phyloP scores from a whole-genome alignment of 345 rosid genomes.

The Eucalyptus cladocalyx region DNA sequence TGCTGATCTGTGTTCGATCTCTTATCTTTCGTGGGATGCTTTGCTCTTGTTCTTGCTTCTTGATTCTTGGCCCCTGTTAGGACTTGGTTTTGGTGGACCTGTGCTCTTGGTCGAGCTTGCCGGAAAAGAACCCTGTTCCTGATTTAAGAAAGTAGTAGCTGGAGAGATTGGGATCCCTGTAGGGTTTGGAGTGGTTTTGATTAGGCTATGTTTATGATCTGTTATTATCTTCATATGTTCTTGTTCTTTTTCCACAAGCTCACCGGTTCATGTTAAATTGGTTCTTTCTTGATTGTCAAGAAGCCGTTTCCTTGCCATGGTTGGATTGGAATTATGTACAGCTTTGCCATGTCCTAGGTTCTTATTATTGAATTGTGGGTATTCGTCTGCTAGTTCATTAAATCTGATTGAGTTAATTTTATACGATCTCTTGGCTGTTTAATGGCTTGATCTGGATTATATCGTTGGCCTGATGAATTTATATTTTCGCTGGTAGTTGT shows the following conservation, averaged over 20 bases:
- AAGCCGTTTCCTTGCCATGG: not conserved
- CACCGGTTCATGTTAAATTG: not conserved
- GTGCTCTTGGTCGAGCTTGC: not conserved
- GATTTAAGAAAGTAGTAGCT: not conserved
- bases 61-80: not conserved
- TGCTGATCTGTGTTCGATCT: not conserved
- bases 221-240: not conserved
- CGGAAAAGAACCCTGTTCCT: not conserved
- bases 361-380: not conserved
- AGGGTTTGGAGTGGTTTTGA: not conserved
- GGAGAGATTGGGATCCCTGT: not conserved
- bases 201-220: not conserved
- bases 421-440: not conserved
- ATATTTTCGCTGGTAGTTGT: not conserved
- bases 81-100: not conserved
- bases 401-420: not conserved
- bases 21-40: not conserved
- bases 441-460: not conserved
- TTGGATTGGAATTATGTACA: not conserved
- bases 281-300: not conserved
- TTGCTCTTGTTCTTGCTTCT: not conserved
- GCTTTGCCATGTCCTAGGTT: not conserved
- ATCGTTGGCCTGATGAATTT: not conserved
- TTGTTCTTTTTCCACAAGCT: not conserved
- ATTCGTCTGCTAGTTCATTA: not conserved